phyloP scores from a whole-genome alignment of 148 eudicot genomes.

The Spergularia bocconei region DNA sequence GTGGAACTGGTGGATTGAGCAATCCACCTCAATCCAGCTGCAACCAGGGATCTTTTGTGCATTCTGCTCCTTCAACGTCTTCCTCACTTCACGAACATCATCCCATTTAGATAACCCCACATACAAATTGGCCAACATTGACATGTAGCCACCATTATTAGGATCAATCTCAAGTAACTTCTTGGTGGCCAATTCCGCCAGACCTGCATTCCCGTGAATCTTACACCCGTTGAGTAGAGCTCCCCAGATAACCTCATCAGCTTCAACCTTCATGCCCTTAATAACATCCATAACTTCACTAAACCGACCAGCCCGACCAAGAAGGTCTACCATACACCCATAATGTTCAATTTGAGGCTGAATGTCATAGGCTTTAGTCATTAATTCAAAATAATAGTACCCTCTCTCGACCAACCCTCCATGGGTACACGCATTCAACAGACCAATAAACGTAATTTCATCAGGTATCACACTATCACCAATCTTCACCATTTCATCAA shows the following conservation, averaged over 20 bases:
- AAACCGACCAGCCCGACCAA: conserved; percentile 68
- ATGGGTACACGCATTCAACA: conserved; percentile 74
- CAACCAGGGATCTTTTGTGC: conserved; percentile 68
- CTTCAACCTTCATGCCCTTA: conserved; percentile 48
- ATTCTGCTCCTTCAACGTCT: conserved; percentile 44
- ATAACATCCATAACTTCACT: conserved; percentile 57
- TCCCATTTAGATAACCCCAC: conserved; percentile 68
- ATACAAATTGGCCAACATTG: conserved; percentile 69
- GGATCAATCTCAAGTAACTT: conserved; percentile 65
- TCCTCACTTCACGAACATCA: conserved; percentile 52
- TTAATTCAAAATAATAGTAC: conserved; percentile 40
- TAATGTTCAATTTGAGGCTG: conserved; percentile 73
- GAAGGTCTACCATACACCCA: conserved; percentile 72
- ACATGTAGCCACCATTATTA: conserved; percentile 58
- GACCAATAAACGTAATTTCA: conserved; percentile 63
- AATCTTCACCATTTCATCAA: conserved; percentile 52
- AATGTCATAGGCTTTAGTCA: conserved; percentile 48
- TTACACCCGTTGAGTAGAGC: conserved; percentile 70
- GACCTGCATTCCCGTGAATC: conserved; percentile 56
- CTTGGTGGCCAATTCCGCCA: conserved; percentile 61
- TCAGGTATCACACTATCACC: conserved; percentile 45
- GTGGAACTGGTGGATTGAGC: conserved; percentile 55
- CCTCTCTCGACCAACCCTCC: conserved; percentile 71
- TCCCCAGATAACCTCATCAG: conserved; percentile 86
- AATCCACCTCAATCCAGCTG: conserved; percentile 81